phyloP scores from a whole-genome alignment of 164 flowering plant species.

The Vitis vinifera region ASM3070453v1 NC_081806.1:17866001-17866500 shows the following conservation, averaged over 20 bases:
- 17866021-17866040: slow-evolving; percentile 9
- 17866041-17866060: slow-evolving; percentile 16
- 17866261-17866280: slow-evolving; percentile 17
- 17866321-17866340: slow-evolving; percentile 20
- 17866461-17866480: slow-evolving; percentile 83
- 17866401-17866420: slow-evolving; percentile 37
- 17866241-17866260: slow-evolving; percentile 78
- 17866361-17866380: slow-evolving; percentile 16
- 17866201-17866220: slow-evolving; percentile 89
- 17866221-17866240: slow-evolving; percentile 88
- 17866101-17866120: too few relatives aligned
- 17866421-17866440: slow-evolving; percentile 75
- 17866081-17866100: neutral
- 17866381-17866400: slow-evolving; percentile 27
- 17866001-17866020: slow-evolving; percentile 15
- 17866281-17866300: slow-evolving; percentile 20
- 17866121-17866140: slow-evolving; percentile 16
- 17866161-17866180: slow-evolving; percentile 60
- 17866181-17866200: slow-evolving; percentile 68
- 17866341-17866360: slow-evolving; percentile 25
- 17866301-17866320: slow-evolving; percentile 22
- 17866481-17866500: slow-evolving; percentile 25
- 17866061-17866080: slow-evolving; percentile 15
- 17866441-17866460: slow-evolving; percentile 96
- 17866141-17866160: slow-evolving; percentile 51